A percentile compares a stretch with the other conserved stretches of the same genome.
These are phyloP conservation scores for Microascus cirrosus DNA, from an alignment of 2,329 filamentous ascomycete genomes.

Conservation along the genomic window DNA sequence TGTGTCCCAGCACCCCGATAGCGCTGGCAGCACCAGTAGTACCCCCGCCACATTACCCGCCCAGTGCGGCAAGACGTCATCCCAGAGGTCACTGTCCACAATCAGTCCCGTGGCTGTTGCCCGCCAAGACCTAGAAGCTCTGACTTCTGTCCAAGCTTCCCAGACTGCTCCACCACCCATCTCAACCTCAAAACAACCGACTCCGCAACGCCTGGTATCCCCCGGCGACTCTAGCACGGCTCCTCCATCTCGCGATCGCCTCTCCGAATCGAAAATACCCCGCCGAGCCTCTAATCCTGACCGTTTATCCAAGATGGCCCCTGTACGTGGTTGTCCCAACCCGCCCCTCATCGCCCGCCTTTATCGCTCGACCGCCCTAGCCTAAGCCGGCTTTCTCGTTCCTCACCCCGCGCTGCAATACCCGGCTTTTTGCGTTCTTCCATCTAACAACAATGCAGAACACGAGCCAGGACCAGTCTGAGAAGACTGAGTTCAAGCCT, in stretches of 20 bases:
- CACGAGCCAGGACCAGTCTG: neutral
- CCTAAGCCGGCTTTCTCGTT: neutral
- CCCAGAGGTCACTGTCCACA: neutral
- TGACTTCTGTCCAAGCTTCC: constrained; percentile 3
- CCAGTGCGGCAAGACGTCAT: constrained; percentile 1
- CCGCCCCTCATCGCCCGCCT: constrained; percentile 7
- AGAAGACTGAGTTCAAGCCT: constrained; percentile 6
- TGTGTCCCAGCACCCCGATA: neutral
- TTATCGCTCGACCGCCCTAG: neutral
- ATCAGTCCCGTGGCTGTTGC: neutral
- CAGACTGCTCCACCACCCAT: constrained; percentile 1
- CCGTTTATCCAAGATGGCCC: constrained; percentile 36
- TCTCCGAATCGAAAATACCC: neutral
- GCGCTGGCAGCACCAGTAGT: neutral
- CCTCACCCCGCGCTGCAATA: neutral
- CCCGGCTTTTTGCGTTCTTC: neutral
- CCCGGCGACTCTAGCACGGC: neutral
- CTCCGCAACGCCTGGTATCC: neutral
- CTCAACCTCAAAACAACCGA: neutral
- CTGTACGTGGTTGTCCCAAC: constrained; percentile 31
- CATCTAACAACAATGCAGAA: constrained; percentile 1
- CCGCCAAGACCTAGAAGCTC: constrained; percentile 4
- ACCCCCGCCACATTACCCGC: neutral
- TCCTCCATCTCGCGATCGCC: neutral
- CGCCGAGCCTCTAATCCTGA: constrained; percentile 6